A percentile compares a stretch with the other conserved stretches of the same genome.
Evolutionary conservation across 352 stramenopile genomes (phyloP).

Genomic region (Phytopythium vexans): DNA sequence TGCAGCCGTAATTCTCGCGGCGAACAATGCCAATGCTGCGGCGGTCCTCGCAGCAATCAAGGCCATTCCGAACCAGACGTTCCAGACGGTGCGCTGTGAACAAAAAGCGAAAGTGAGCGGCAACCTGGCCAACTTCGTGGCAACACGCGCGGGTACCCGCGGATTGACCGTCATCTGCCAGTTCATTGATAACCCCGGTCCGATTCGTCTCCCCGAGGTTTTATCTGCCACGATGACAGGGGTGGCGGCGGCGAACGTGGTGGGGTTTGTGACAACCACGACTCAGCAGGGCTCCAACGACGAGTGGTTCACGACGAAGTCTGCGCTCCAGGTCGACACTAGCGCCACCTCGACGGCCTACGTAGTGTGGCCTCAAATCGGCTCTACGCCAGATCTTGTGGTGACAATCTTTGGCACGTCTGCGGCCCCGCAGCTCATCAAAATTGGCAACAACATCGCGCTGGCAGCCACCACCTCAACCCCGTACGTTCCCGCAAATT

Average conservation of each 20-base stretch:
- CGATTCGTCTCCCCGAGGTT: slow-evolving; percentile 51
- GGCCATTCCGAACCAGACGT: slow-evolving; percentile 46
- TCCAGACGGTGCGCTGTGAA: slow-evolving; percentile 38
- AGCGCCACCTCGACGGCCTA: no score
- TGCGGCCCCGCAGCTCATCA: no score
- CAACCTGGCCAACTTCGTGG: slow-evolving; percentile 18
- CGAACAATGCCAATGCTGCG: slow-evolving; percentile 7
- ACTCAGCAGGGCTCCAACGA: slow-evolving; percentile 32
- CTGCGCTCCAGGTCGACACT: slow-evolving; percentile 3
- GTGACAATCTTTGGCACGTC: no score
- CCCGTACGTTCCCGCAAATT: slow-evolving; percentile 6
- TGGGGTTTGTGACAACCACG: slow-evolving; percentile 29
- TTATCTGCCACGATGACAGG: slow-evolving; percentile 15
- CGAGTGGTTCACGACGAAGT: slow-evolving; percentile 58
- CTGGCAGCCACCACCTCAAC: not conserved
- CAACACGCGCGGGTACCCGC: not conserved
- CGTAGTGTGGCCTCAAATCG: no score
- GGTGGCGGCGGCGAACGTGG: slow-evolving; percentile 5
- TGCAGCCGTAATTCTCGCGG: no score
- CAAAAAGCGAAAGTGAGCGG: not conserved
- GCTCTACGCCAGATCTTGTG: no score
- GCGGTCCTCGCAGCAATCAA: slow-evolving; percentile 33
- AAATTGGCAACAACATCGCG: slow-evolving; percentile 22
- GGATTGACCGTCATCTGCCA: slow-evolving; percentile 60
- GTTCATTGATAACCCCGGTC: slow-evolving; percentile 49